These are phyloP conservation scores for Phialemoniopsis sp. DNA, from an alignment of 2,329 filamentous ascomycete species.

Conservation along the genomic window DNA sequence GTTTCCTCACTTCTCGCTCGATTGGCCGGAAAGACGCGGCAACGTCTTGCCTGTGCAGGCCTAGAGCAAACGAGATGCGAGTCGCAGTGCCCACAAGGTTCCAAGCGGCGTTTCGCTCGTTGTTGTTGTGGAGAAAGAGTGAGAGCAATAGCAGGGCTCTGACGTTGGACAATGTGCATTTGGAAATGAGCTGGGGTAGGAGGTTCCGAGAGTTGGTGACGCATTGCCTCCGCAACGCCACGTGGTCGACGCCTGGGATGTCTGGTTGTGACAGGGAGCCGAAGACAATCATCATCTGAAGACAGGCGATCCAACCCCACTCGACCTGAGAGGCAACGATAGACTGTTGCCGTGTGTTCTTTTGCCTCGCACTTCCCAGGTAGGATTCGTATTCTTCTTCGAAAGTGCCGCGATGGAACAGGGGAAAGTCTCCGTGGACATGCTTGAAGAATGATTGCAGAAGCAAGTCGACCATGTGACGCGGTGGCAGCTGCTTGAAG, in stretches of 20 bases:
- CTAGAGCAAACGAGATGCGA: slow-evolving; percentile 23
- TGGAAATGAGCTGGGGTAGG: slow-evolving; percentile 22
- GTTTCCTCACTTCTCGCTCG: slow-evolving; percentile 25
- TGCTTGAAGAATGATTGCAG: slow-evolving; percentile 27
- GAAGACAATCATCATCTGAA: slow-evolving; percentile 31
- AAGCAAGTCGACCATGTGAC: slow-evolving; percentile 20
- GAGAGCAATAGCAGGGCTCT: slow-evolving; percentile 23
- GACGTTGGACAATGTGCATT: slow-evolving; percentile 24
- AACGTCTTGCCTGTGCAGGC: slow-evolving; percentile 23
- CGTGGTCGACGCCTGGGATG: slow-evolving; percentile 18
- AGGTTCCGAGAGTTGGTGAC: slow-evolving; percentile 17
- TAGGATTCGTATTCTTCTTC: slow-evolving; percentile 26
- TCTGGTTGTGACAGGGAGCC: slow-evolving; percentile 21
- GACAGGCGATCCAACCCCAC: slow-evolving; percentile 27
- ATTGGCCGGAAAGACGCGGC: slow-evolving; percentile 22
- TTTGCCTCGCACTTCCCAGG: slow-evolving; percentile 9
- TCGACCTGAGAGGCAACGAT: slow-evolving; percentile 14
- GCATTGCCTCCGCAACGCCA: slow-evolving; percentile 14
- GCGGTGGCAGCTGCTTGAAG: slow-evolving; percentile 17
- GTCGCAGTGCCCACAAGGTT: slow-evolving; percentile 25
- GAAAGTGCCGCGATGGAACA: slow-evolving; percentile 27
- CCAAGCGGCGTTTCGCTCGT: slow-evolving; percentile 31
- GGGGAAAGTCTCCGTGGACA: slow-evolving; percentile 27
- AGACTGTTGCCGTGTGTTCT: slow-evolving; percentile 2
- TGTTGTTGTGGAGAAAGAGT: slow-evolving; percentile 30